Evolutionary conservation across 2,329 filamentous ascomycete genomes (phyloP).

Genomic region (Chaetomium olivaceum): DNA sequence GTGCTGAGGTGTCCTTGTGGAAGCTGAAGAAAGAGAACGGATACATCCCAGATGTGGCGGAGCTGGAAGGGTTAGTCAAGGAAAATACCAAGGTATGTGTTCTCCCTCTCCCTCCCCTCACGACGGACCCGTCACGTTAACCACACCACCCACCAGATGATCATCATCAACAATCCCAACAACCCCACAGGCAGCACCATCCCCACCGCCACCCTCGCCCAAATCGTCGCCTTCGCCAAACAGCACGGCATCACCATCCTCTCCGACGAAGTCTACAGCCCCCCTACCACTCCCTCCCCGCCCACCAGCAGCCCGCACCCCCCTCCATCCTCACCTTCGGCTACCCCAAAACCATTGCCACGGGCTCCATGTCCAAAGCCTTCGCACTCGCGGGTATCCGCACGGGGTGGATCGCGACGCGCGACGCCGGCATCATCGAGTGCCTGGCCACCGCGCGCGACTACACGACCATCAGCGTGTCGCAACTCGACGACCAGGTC

Average conservation of each 20-base stretch:
- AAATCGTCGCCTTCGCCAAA: slow-evolving; percentile 64
- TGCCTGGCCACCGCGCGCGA: slow-evolving; percentile 66
- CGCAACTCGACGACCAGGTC: slow-evolving; percentile 77
- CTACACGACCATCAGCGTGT: slow-evolving; percentile 85
- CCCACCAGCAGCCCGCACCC: slow-evolving; percentile 51
- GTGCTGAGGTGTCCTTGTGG: slow-evolving; percentile 78
- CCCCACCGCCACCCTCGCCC: slow-evolving; percentile 58
- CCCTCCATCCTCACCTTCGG: slow-evolving; percentile 71
- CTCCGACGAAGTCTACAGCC: slow-evolving; percentile 80
- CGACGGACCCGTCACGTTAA: neutral
- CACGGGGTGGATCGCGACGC: slow-evolving; percentile 78
- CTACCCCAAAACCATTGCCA: slow-evolving; percentile 70
- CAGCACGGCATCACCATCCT: slow-evolving; percentile 66
- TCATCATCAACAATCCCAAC: slow-evolving; percentile 69
- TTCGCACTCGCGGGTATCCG: slow-evolving; percentile 81
- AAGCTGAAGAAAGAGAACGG: slow-evolving; percentile 62
- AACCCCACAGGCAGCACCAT: slow-evolving; percentile 78
- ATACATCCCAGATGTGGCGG: slow-evolving; percentile 67
- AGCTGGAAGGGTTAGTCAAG: slow-evolving; percentile 65
- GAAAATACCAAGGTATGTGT: slow-evolving; percentile 68
- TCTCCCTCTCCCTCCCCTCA: neutral
- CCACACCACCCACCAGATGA: slow-evolving; percentile 42
- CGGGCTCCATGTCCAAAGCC: slow-evolving; percentile 82
- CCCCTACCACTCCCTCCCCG: slow-evolving; percentile 70
- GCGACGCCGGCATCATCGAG: slow-evolving; percentile 61